Evolutionary conservation across 177 flowering plant species (phyloP).

Genomic region (Tripterygium wilfordii): DNA sequence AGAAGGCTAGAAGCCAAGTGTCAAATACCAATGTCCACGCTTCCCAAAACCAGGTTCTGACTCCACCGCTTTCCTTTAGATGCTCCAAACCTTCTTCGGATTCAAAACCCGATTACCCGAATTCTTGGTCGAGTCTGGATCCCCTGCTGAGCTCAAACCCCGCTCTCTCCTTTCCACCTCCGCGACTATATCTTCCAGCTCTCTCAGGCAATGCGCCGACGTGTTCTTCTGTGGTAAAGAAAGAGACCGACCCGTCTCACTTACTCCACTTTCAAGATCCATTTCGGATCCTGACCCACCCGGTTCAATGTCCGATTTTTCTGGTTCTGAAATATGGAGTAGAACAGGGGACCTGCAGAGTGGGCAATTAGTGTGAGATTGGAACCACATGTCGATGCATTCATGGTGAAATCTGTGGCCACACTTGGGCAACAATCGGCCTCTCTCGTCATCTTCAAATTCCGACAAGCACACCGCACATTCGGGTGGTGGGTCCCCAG

Average conservation of each 20-base stretch:
- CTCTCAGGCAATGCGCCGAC: neutral
- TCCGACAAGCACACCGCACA: slow-evolving; percentile 45
- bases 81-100: slow-evolving; percentile 21
- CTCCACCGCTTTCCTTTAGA: too few relatives aligned
- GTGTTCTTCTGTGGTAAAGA: too few relatives aligned
- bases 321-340: neutral
- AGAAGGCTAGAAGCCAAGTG: too few relatives aligned
- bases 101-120: slow-evolving; percentile 8
- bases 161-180: slow-evolving; percentile 7
- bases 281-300: slow-evolving; percentile 3
- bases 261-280: neutral
- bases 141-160: neutral
- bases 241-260: slow-evolving; percentile 1
- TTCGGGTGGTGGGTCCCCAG: slow-evolving; percentile 5
- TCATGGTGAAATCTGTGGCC: slow-evolving; percentile 27
- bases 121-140: slow-evolving; percentile 2
- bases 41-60: too few relatives aligned
- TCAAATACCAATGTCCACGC: too few relatives aligned
- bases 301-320: neutral
- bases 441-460: slow-evolving; percentile 23
- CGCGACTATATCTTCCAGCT: slow-evolving; percentile 7
- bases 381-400: slow-evolving; percentile 40
- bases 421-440: slow-evolving; percentile 29
- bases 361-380: slow-evolving; percentile 33
- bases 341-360: slow-evolving; percentile 31